A percentile compares a stretch with the other conserved stretches of the same genome.
Evolutionary conservation across 2,329 filamentous ascomycete species (phyloP).

Genomic region (Talaromyces sp.): DNA sequence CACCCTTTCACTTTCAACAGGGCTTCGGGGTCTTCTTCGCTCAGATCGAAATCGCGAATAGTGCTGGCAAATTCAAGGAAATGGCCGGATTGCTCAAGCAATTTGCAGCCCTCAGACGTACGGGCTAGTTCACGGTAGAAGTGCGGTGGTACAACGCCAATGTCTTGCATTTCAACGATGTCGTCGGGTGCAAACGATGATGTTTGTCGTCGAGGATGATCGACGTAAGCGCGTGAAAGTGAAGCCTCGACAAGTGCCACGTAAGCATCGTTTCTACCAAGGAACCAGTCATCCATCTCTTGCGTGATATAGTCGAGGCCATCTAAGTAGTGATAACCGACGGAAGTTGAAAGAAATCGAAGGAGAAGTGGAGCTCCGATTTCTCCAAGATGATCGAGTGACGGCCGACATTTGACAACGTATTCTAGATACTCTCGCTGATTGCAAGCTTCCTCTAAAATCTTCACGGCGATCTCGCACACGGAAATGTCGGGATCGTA

Average conservation of each 20-base stretch:
- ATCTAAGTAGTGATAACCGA: slow-evolving; percentile 95
- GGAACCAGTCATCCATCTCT: slow-evolving; percentile 99
- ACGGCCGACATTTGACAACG: slow-evolving; percentile 92
- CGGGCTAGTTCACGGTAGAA: slow-evolving; percentile 95
- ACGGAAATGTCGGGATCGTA: slow-evolving; percentile 98
- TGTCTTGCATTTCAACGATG: slow-evolving; percentile 58
- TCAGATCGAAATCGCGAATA: slow-evolving; percentile 81
- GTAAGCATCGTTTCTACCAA: slow-evolving; percentile 95
- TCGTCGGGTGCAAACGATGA: slow-evolving; percentile 52
- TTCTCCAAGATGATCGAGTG: slow-evolving; percentile 90
- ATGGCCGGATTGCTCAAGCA: slow-evolving; percentile 89
- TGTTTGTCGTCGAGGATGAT: slow-evolving; percentile 46
- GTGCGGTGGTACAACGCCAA: slow-evolving; percentile 76
- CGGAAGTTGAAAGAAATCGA: slow-evolving; percentile 90
- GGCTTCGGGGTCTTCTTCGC: slow-evolving; percentile 77
- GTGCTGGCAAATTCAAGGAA: slow-evolving; percentile 90
- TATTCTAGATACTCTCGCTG: slow-evolving; percentile 87
- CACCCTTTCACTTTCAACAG: slow-evolving; percentile 95
- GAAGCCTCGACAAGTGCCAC: slow-evolving; percentile 94
- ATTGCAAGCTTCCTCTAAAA: slow-evolving; percentile 95
- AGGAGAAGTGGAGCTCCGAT: slow-evolving; percentile 91
- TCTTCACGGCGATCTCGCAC: slow-evolving; percentile 93
- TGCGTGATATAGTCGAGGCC: slow-evolving; percentile 98
- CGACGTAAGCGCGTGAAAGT: slow-evolving; percentile 74
- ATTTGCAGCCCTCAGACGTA: slow-evolving; percentile 84